phyloP scores from a whole-genome alignment of 176 grass and related monocot genomes.

The Oryza australiensis region DNA sequence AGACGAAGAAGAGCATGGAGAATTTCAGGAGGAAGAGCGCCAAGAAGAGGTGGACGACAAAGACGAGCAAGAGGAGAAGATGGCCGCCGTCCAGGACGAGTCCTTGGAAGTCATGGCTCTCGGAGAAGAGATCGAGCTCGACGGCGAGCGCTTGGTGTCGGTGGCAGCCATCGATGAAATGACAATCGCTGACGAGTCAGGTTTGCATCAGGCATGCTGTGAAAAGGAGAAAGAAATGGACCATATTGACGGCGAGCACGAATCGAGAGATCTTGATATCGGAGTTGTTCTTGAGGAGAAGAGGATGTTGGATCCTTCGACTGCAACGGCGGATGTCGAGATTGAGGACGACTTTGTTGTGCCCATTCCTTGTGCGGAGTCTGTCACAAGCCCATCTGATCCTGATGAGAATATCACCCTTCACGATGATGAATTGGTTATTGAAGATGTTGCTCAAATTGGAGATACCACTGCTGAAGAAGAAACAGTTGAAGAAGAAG shows the following conservation, averaged over 20 bases:
- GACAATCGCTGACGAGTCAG: constrained; percentile 37
- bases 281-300: constrained; percentile 59
- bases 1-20: constrained; percentile 10
- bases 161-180: constrained; percentile 57
- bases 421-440: constrained; percentile 2
- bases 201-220: constrained; percentile 19
- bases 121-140: constrained; percentile 25
- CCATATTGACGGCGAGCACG: not conserved
- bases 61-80: not conserved
- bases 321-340: not conserved
- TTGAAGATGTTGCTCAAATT: constrained; percentile 24
- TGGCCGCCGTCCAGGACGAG: constrained; percentile 33
- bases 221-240: constrained; percentile 7
- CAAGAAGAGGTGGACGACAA: constrained; percentile 7
- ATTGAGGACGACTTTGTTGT: constrained; percentile 22
- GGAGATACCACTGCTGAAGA: constrained; percentile 17
- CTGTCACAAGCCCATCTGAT: not conserved
- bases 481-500: constrained; percentile 21
- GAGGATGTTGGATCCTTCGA: constrained; percentile 39
- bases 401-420: not conserved
- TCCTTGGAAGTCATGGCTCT: constrained; percentile 44
- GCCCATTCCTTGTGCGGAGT: not conserved
- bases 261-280: constrained; percentile 37
- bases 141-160: constrained; percentile 45
- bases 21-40: not conserved